phyloP scores from a whole-genome alignment of 192 early-diverging fungal species.

The Oehlia diaphana region DNA sequence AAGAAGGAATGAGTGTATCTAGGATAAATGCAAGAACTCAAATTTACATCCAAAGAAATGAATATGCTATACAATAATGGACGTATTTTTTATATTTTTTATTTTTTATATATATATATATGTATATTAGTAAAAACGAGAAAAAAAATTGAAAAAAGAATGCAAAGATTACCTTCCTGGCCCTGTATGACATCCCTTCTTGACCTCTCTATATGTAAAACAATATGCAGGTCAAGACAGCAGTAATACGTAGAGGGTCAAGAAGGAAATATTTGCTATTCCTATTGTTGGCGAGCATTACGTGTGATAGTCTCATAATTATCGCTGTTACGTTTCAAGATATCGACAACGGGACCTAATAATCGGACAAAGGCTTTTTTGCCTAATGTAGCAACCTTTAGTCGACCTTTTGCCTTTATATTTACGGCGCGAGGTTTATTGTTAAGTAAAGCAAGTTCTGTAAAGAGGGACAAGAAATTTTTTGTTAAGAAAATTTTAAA shows the following conservation, averaged over 20 bases:
- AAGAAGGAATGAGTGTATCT: background rate
- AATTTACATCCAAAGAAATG: background rate
- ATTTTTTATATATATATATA: background rate
- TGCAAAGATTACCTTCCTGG: too few relatives aligned
- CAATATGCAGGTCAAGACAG: too few relatives aligned
- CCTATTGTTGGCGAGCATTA: slow-evolving; percentile 36
- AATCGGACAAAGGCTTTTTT: slow-evolving; percentile 95
- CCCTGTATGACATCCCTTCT: too few relatives aligned
- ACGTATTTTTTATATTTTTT: background rate
- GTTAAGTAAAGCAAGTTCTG: slow-evolving; percentile 94
- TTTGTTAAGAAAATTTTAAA: background rate
- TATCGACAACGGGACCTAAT: slow-evolving; percentile 93
- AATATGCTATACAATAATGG: background rate
- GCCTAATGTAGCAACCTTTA: slow-evolving; percentile 95
- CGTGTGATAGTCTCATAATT: slow-evolving; percentile 75
- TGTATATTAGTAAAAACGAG: background rate
- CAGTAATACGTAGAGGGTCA: too few relatives aligned
- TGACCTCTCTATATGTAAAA: too few relatives aligned
- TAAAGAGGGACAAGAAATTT: slow-evolving; percentile 6
- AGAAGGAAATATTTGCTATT: too few relatives aligned
- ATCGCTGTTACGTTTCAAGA: slow-evolving; percentile 90
- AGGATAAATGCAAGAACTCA: background rate
- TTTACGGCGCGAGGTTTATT: slow-evolving; percentile 92
- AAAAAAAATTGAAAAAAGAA: background rate
- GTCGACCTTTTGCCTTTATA: slow-evolving; percentile 78